Conservation (phyloP, 2,329 filamentous ascomycete genomes). For the Monosporascus cannonballus region DNA sequence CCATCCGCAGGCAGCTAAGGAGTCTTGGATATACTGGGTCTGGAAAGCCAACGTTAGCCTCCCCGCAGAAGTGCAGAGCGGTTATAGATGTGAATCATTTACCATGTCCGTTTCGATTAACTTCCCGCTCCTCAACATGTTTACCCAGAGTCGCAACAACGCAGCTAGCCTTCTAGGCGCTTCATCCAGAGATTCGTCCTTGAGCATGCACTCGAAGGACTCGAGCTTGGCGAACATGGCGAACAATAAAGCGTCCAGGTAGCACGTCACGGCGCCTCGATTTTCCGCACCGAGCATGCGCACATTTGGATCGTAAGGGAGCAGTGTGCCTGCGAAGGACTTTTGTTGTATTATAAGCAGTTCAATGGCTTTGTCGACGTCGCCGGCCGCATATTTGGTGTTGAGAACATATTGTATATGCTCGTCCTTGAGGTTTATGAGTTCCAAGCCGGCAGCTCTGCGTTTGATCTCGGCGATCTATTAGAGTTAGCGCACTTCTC, state of each 20-base stretch:
- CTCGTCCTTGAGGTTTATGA: slow-evolving; percentile 49
- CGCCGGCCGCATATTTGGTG: slow-evolving; percentile 59
- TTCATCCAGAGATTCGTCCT: slow-evolving; percentile 69
- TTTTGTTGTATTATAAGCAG: slow-evolving; percentile 74
- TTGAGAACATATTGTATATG: slow-evolving; percentile 49
- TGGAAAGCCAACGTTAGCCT: slow-evolving; percentile 32
- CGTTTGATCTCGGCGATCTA: slow-evolving; percentile 28
- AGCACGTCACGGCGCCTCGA: slow-evolving; percentile 83
- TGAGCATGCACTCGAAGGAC: slow-evolving; percentile 89
- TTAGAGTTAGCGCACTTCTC: slow-evolving; percentile 8
- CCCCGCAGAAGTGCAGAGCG: neutral
- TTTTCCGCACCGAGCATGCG: slow-evolving; percentile 83
- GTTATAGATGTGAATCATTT: slow-evolving; percentile 21
- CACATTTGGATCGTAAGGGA: slow-evolving; percentile 64
- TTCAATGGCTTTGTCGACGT: slow-evolving; percentile 68
- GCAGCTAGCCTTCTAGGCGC: slow-evolving; percentile 66
- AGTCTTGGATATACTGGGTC: slow-evolving; percentile 77
- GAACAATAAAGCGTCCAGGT: slow-evolving; percentile 84
- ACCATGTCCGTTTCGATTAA: slow-evolving; percentile 83
- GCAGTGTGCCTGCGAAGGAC: slow-evolving; percentile 72
- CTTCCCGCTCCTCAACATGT: slow-evolving; percentile 78
- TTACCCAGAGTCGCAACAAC: slow-evolving; percentile 84
- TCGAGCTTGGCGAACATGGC: slow-evolving; percentile 91
- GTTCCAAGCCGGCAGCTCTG: slow-evolving; percentile 32
- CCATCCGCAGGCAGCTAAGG: slow-evolving; percentile 84